phyloP scores from a whole-genome alignment of 1,284 basidiomycete genomes.

The Neotropicomus parvogracilis region DNA sequence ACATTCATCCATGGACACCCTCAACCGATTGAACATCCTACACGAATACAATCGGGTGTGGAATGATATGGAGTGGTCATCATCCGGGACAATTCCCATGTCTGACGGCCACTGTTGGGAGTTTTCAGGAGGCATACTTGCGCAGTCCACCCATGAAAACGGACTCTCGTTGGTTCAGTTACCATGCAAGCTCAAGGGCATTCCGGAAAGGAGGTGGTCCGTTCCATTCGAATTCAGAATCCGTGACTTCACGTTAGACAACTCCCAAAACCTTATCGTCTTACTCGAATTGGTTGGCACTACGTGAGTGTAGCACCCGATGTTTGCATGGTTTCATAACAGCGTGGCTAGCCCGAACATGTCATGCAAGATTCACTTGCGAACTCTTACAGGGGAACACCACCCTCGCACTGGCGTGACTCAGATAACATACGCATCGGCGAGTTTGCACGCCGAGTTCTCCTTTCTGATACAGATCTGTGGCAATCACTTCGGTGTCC shows the following conservation, averaged over 20 bases:
- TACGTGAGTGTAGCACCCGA: constrained; percentile 16
- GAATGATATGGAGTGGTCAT: constrained; percentile 41
- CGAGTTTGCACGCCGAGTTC: constrained; percentile 1
- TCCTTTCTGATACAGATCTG: constrained; percentile 31
- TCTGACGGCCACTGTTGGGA: constrained; percentile 46
- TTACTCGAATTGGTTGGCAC: constrained; percentile 38
- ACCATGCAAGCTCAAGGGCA: constrained; percentile 47
- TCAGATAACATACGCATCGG: constrained; percentile 15
- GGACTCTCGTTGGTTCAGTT: constrained; percentile 42
- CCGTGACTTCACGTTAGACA: constrained; percentile 62
- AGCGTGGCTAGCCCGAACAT: constrained; percentile 16
- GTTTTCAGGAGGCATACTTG: constrained; percentile 56
- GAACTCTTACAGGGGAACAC: constrained; percentile 24
- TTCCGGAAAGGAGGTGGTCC: constrained; percentile 48
- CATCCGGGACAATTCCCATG: constrained; percentile 38
- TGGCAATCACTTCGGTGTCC: constrained; percentile 23
- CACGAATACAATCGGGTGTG: constrained; percentile 43
- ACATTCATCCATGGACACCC: constrained; percentile 24
- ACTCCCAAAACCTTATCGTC: constrained; percentile 54
- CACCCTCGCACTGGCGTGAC: constrained; percentile 20
- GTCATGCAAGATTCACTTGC: constrained; percentile 27
- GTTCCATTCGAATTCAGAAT: constrained; percentile 39
- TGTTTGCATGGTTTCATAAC: constrained; percentile 4
- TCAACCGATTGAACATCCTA: constrained; percentile 41
- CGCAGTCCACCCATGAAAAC: constrained; percentile 35